Percentiles rank a stretch among this genome's conserved stretches.
phyloP scores from a whole-genome alignment of 179 eudicot species.

The Dionaea muscipula region DNA sequence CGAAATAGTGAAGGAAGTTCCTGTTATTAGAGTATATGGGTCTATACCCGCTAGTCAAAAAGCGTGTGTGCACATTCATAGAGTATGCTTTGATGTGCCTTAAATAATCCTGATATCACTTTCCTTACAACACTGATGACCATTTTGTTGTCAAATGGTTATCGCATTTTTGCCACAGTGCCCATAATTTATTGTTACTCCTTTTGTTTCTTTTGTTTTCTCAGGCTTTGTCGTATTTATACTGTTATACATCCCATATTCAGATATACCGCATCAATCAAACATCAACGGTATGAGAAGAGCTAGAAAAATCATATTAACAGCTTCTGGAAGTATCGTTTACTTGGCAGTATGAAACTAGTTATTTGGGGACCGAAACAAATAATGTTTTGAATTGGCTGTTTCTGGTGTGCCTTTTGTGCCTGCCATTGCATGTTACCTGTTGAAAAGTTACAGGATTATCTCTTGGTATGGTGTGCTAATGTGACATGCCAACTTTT shows the following conservation, averaged over 20 bases:
- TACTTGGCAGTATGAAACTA: not conserved
- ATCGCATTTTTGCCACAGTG: not conserved
- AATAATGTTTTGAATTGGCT: no score
- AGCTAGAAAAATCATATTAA: not conserved
- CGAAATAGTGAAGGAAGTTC: constrained; percentile 78
- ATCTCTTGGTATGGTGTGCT: no score
- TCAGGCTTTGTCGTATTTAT: constrained; percentile 87
- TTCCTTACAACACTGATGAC: not conserved
- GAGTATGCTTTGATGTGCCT: constrained; percentile 30
- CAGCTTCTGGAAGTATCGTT: not conserved
- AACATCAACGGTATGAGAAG: constrained; percentile 36
- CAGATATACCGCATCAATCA: constrained; percentile 45
- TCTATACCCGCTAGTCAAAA: constrained; percentile 88
- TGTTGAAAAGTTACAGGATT: no score
- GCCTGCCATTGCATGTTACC: not conserved
- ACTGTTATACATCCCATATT: constrained; percentile 66
- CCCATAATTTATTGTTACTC: not conserved
- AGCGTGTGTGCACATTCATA: constrained; percentile 77
- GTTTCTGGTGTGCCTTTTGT: not conserved
- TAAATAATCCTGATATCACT: not conserved
- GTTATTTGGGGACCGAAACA: no score
- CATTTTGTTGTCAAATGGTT: not conserved
- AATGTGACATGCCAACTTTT: not conserved
- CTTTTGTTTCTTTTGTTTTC: constrained; percentile 2
- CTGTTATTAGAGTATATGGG: constrained; percentile 79